Percentiles rank a stretch among this genome's conserved stretches.
Evolutionary conservation across 2,329 filamentous ascomycete species (phyloP).

Genomic region (Scedosporium apiospermum): DNA sequence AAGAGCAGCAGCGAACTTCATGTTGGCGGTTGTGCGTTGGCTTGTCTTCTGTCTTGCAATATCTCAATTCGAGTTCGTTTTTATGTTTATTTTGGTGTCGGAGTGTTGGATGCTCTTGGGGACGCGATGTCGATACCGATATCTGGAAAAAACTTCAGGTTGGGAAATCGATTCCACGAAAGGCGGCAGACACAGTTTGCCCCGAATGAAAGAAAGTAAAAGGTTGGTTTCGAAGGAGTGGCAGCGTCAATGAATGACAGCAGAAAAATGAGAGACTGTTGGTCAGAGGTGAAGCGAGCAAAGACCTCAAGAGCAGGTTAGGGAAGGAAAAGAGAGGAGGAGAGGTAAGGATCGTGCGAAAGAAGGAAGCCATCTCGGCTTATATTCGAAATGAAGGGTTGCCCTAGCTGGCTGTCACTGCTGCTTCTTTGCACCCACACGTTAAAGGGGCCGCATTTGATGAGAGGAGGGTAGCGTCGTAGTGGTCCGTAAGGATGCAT

Average conservation of each 20-base stretch:
- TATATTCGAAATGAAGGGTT: conserved; percentile 6
- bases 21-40: conserved; percentile 22
- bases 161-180: conserved; percentile 8
- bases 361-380: conserved; percentile 8
- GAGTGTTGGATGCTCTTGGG: background rate
- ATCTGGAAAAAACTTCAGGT: background rate
- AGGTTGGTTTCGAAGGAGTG: conserved; percentile 18
- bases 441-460: background rate
- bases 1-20: conserved; percentile 37
- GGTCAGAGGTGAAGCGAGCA: conserved; percentile 8
- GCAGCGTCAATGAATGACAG: conserved; percentile 15
- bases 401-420: background rate
- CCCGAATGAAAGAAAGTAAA: conserved; percentile 17
- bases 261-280: conserved; percentile 14
- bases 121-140: background rate
- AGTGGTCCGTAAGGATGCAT: background rate
- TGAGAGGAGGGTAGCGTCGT: background rate
- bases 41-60: conserved; percentile 7
- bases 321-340: conserved; percentile 9
- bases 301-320: conserved; percentile 9
- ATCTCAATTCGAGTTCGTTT: conserved; percentile 2
- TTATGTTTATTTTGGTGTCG: conserved; percentile 11
- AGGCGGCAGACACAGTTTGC: conserved; percentile 22
- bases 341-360: conserved; percentile 5
- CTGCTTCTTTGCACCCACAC: background rate